phyloP scores from a whole-genome alignment of 2,329 filamentous ascomycete species.

The Periconia digitata region DNA sequence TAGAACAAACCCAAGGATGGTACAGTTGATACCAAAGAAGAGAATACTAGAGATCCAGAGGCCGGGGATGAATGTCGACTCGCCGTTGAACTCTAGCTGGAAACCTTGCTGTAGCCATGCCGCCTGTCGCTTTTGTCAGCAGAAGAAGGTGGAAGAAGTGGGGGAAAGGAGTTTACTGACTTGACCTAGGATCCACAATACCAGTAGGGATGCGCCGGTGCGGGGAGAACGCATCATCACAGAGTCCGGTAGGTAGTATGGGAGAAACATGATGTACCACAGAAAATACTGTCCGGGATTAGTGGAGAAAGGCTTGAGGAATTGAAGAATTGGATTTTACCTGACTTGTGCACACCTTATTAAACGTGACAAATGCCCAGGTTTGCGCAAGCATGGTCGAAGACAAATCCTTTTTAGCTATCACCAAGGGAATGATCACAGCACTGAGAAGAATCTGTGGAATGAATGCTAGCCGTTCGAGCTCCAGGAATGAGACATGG shows the following conservation, averaged over 20 bases:
- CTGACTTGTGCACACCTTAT: slow-evolving; percentile 98
- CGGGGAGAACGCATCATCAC: slow-evolving; percentile 64
- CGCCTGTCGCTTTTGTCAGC: slow-evolving; percentile 26
- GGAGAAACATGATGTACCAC: slow-evolving; percentile 94
- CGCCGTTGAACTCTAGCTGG: slow-evolving; percentile 62
- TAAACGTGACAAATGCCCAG: slow-evolving; percentile 95
- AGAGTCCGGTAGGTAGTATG: slow-evolving; percentile 83
- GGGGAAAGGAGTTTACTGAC: slow-evolving; percentile 35
- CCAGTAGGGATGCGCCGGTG: slow-evolving; percentile 66
- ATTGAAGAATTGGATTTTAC: slow-evolving; percentile 52
- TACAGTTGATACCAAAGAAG: slow-evolving; percentile 86
- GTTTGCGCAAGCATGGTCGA: slow-evolving; percentile 91
- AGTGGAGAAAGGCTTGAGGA: neutral
- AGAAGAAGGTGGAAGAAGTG: neutral
- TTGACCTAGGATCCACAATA: slow-evolving; percentile 76
- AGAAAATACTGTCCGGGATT: slow-evolving; percentile 75
- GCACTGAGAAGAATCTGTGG: slow-evolving; percentile 84
- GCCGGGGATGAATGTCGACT: slow-evolving; percentile 81
- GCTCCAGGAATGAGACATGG: slow-evolving; percentile 46
- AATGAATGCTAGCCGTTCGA: slow-evolving; percentile 84
- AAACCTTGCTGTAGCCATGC: slow-evolving; percentile 55
- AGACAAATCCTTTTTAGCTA: slow-evolving; percentile 81
- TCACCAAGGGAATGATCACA: slow-evolving; percentile 70
- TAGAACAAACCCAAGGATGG: slow-evolving; percentile 82
- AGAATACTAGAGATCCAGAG: slow-evolving; percentile 73